These are phyloP conservation scores for Stromatinia cepivora DNA, from an alignment of 2,329 filamentous ascomycete species.

Conservation along the genomic window DNA sequence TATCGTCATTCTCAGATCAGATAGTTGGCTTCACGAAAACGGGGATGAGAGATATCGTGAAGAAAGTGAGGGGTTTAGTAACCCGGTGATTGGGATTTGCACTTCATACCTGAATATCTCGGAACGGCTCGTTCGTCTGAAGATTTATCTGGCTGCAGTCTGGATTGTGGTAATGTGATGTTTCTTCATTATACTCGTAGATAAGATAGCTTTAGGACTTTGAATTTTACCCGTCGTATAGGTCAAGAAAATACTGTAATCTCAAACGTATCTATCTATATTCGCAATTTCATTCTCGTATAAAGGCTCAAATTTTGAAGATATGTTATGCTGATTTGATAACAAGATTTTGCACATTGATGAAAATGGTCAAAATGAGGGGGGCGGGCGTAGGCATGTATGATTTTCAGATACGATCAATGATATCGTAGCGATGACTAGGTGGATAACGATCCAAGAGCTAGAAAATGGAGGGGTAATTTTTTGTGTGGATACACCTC, in stretches of 20 bases:
- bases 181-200: background rate
- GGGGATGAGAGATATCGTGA: constrained; percentile 2
- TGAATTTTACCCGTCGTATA: background rate
- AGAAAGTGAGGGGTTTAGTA: background rate
- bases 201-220: background rate
- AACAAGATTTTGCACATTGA: background rate
- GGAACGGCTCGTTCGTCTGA: constrained; percentile 10
- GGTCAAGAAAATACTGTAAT: background rate
- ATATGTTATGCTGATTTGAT: background rate
- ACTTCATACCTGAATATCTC: background rate
- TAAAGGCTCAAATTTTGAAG: background rate
- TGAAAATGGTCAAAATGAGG: background rate
- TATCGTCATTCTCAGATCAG: background rate
- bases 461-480: constrained; percentile 8
- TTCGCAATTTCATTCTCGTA: background rate
- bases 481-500: constrained; percentile 5
- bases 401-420: background rate
- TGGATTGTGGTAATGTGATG: constrained; percentile 9
- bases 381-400: background rate
- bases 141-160: background rate
- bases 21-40: constrained; percentile 12
- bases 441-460: constrained; percentile 6
- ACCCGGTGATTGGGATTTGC: constrained; percentile 17
- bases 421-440: background rate
- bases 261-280: background rate